phyloP scores from a whole-genome alignment of 352 stramenopile species.

The Aphanomyces astaci region DNA sequence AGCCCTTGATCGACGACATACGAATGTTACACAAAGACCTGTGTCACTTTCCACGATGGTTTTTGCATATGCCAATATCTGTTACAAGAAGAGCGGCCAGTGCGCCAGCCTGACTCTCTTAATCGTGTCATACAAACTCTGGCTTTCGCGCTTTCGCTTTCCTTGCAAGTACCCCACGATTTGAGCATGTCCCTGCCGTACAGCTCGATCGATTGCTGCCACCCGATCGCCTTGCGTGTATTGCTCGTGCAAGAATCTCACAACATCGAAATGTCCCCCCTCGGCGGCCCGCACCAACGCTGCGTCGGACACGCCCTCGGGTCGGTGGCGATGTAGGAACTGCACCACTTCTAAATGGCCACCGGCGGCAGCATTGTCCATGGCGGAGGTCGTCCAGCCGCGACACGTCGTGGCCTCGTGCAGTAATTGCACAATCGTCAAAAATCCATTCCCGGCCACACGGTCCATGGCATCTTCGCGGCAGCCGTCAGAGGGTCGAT shows the following conservation, averaged over 20 bases:
- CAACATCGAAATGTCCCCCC: conserved; percentile 3
- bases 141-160: background rate
- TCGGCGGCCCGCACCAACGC: background rate
- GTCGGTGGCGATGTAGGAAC: conserved; percentile 10
- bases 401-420: background rate
- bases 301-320: conserved; percentile 2
- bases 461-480: conserved; percentile 8
- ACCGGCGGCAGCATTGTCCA: conserved; percentile 11
- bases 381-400: background rate
- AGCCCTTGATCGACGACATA: background rate
- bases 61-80: background rate
- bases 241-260: background rate
- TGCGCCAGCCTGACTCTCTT: background rate
- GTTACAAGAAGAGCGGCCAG: background rate
- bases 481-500: conserved; percentile 17
- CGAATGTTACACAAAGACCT: too few species aligned
- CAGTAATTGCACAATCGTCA: conserved; percentile 5
- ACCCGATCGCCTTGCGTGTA: background rate
- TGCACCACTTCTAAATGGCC: conserved; percentile 23
- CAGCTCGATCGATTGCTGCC: background rate
- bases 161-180: conserved; percentile 3
- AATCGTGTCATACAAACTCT: background rate
- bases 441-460: background rate
- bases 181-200: background rate
- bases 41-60: background rate